A percentile compares a stretch with the other conserved stretches of the same genome.
Conservation (phyloP, 495 filamentous ascomycete genomes). For the Trypethelium eluteriae region DNA sequence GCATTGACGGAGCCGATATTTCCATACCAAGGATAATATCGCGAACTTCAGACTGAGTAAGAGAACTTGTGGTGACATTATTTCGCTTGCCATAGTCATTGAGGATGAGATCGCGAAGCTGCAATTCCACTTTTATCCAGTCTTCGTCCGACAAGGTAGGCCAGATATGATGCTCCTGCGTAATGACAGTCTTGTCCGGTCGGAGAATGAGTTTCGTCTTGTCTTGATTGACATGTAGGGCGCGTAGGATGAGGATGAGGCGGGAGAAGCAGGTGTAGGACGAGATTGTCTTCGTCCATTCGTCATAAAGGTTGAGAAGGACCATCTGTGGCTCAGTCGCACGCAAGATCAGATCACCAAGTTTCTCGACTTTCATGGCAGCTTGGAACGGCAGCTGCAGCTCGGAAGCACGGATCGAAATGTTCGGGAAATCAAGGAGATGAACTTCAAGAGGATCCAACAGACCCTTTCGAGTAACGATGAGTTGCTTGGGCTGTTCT, state of each 20-base stretch:
- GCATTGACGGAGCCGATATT: conserved; percentile 95
- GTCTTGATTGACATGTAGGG: conserved; percentile 94
- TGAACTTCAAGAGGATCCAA: conserved; percentile 97
- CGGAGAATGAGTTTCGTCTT: conserved; percentile 95
- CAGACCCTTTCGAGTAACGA: conserved; percentile 95
- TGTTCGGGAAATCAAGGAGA: conserved; percentile 96
- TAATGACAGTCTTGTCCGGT: conserved; percentile 98
- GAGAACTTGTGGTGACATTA: conserved; percentile 93
- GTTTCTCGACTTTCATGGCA: conserved; percentile 99
- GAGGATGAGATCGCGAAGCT: conserved; percentile 88
- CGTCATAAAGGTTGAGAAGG: conserved; percentile 97
- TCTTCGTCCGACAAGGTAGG: conserved; percentile 89
- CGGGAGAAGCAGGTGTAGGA: conserved; percentile 98
- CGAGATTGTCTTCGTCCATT: conserved; percentile 97
- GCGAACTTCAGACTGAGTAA: conserved; percentile 93
- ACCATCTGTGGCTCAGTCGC: conserved; percentile 99
- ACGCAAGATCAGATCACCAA: conserved; percentile 97
- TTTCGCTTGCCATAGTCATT: conserved; percentile 99
- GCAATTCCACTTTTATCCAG: conserved; percentile 98
- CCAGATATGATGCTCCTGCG: conserved; percentile 99
- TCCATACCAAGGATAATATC: conserved; percentile 99
- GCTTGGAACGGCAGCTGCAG: conserved; percentile 98
- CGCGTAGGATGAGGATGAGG: conserved; percentile 87
- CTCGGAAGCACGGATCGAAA: conserved; percentile 96
- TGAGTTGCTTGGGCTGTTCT: conserved; percentile 98